Base-by-base conservation (phyloP, 2,329 filamentous ascomycete genomes). In the Sporothrix globosa region DNA sequence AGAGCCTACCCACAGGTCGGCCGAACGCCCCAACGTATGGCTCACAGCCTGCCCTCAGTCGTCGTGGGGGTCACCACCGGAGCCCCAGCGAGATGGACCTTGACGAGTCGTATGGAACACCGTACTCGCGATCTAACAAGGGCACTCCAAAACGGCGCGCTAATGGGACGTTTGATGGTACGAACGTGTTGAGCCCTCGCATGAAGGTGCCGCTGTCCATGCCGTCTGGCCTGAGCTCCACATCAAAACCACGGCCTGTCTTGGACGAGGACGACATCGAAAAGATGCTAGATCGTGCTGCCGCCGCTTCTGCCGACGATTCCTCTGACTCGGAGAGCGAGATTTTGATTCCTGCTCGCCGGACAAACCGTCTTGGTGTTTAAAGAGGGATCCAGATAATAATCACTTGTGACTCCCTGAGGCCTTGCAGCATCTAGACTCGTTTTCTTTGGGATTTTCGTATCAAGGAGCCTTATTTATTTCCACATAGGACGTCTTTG, bases 301-400 rank as follows among this genome's bases (percentile, higher is more conserved):
- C 81, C 2, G 72, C 70, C 0, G 84, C 82, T 2, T 83, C 83
- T 24, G 81, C 83, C 30, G 81, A 79, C n/a, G 84, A 84, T 58
- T 82, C 85, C 69, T 87, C 85, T 21, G 86, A 87, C 58, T 87
- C 87, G 19, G 86, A 88, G 41, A 84, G 83, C 44, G 86, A 88
- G 75, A 88, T 88, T 69, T 78, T 83, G 67, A 78, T 87, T 7
- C 85, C 84, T 0, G 68, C 77, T 0, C 68, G 73, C 14, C 73
- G 72, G 39, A 27, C 65, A 9, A 69, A 56, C 6, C 65, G 63
- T 4, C 44, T 72, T 27, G 69, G 68, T 2, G 66, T 72, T 1
- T 73, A 34, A 70, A 34, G 5, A n/a, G 24, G 4, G 27, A 24
- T 13, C 10, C 24, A 27, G 9, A 2, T 21, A 11, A n/a, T 17